A percentile compares a stretch with the other conserved stretches of the same genome.
Evolutionary conservation across 352 stramenopile genomes (phyloP).

Genomic region (Pilasporangium apinafurcum): DNA sequence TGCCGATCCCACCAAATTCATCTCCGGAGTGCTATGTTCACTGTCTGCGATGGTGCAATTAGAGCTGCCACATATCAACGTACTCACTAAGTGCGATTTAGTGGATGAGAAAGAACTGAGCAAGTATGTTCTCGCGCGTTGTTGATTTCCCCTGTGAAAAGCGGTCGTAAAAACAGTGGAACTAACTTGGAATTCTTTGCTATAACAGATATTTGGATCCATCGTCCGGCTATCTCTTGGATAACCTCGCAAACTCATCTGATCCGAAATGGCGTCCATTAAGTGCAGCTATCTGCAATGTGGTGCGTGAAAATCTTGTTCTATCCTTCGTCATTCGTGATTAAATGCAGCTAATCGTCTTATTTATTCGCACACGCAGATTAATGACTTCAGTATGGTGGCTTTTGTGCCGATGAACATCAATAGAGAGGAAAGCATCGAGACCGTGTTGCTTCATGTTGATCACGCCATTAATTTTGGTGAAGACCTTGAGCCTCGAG

Average conservation of each 20-base stretch:
- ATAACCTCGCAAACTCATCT: constrained; percentile 74
- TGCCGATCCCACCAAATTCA: constrained; percentile 96
- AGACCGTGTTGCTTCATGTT: constrained; percentile 93
- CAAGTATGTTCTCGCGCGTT: constrained; percentile 65
- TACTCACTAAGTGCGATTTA: constrained; percentile 90
- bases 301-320: constrained; percentile 37
- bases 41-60: constrained; percentile 98
- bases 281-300: constrained; percentile 80
- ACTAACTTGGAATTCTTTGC: too few relatives aligned
- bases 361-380: constrained; percentile 29
- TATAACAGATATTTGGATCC: constrained; percentile 63
- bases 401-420: constrained; percentile 97
- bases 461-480: constrained; percentile 97
- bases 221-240: constrained; percentile 75
- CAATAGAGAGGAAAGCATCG: constrained; percentile 94
- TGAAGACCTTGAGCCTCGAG: constrained; percentile 91
- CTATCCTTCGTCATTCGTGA: background rate
- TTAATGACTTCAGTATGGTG: constrained; percentile 97
- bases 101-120: constrained; percentile 85
- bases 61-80: constrained; percentile 95
- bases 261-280: constrained; percentile 81
- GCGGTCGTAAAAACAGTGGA: too few relatives aligned
- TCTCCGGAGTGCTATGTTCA: constrained; percentile 95
- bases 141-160: too few relatives aligned
- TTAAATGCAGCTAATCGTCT: background rate